Base-by-base conservation (phyloP, 73 alveolate species). In the Paramecium octaurelia region DNA sequence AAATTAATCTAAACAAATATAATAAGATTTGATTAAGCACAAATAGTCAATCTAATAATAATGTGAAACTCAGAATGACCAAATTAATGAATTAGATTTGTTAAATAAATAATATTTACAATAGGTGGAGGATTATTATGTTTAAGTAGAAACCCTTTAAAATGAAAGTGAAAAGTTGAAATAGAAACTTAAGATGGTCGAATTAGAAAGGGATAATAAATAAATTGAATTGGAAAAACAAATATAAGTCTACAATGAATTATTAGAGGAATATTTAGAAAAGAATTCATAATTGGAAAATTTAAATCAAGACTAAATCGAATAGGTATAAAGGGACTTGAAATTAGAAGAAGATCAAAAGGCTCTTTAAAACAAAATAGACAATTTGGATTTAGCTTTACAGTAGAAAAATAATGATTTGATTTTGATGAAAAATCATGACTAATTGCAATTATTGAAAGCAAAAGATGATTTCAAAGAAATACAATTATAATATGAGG, bases 181-280 rank as follows among this genome's bases (percentile, higher is more conserved):
- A 46, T 43, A 43, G 20, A 20, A 46, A 80, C 6, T 80, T 9
- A 80, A 42, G 20, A 24, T 9, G 8, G 35, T 48, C 2, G 91
- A 80, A 80, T 24, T 80, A 23, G 91, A 80, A 44, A 80, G 29
- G 48, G 91, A 80, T 23, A 80, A 80, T 35, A 80, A 80, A 80
- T 80, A 42, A 44, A 23, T 42, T 2, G 91, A 80, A 80, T 48
- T 80, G 16, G 91, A 80, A 27, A 80, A 80, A 80, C 16, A 80
- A 21, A 80, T 80, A 11, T 21, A 21, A 11, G 48, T 24, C 2
- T 80, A 80, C 46, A 80, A 80, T 46, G 46, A 80, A 80, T 35
- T 80, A 44, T 46, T 80, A 80, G 73, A 80, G 5, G 75, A 35
- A 8, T 80, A 38, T 23, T 1, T 80, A n/a, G 70, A 40, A 27